Conservation (phyloP, 495 filamentous ascomycete genomes). For the Trichoderma erinaceum region DNA sequence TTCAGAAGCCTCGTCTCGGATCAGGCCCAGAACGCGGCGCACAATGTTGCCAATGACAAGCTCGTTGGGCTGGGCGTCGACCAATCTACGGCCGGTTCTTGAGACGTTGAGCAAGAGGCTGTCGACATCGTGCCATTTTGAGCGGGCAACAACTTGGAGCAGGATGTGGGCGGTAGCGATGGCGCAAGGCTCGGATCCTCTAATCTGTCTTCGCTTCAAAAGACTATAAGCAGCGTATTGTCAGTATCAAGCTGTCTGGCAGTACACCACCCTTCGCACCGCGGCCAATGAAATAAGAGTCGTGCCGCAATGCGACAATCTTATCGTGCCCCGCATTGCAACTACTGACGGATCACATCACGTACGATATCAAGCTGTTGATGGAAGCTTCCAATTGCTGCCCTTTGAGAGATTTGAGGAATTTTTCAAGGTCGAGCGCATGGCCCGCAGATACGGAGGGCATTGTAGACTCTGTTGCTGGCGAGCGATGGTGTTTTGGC, state of each 20-base stretch:
- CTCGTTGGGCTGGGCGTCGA: slow-evolving; percentile 77
- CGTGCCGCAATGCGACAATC: not conserved
- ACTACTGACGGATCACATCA: slow-evolving; percentile 16
- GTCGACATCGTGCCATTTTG: slow-evolving; percentile 62
- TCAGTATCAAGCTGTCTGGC: not conserved
- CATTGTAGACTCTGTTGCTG: slow-evolving; percentile 25
- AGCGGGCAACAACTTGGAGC: slow-evolving; percentile 69
- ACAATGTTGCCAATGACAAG: slow-evolving; percentile 92
- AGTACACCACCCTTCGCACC: not conserved
- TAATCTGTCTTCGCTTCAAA: slow-evolving; percentile 84
- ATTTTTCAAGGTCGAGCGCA: slow-evolving; percentile 66
- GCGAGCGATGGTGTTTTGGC: not conserved
- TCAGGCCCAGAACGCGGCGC: slow-evolving; percentile 78
- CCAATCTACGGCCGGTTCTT: slow-evolving; percentile 64
- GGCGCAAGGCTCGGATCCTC: slow-evolving; percentile 78
- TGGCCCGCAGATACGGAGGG: slow-evolving; percentile 38
- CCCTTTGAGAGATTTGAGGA: slow-evolving; percentile 67
- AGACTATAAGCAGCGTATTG: slow-evolving; percentile 46
- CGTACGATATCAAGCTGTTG: slow-evolving; percentile 74
- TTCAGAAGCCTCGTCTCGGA: slow-evolving; percentile 84
- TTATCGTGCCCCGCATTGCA: slow-evolving; percentile 11
- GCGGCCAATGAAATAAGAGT: slow-evolving; percentile 6
- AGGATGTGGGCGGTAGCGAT: slow-evolving; percentile 84
- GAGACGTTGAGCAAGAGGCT: slow-evolving; percentile 74
- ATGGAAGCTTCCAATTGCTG: slow-evolving; percentile 71